Evolutionary conservation across 257 asterid genomes (phyloP).

Genomic region (Solanum ossicruentum): DNA sequence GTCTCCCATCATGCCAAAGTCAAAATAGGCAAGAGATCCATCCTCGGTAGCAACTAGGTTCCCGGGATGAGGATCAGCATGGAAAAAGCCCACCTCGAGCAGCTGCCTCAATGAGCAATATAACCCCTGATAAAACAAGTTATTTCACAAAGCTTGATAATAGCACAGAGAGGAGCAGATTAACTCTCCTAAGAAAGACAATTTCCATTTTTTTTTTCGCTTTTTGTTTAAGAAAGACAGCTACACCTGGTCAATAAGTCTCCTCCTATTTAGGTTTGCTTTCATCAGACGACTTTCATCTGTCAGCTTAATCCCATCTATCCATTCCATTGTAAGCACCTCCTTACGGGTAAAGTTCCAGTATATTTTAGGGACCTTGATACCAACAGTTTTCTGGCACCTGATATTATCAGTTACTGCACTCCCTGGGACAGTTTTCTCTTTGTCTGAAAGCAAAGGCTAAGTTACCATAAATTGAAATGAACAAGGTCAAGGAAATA

Average conservation of each 20-base stretch:
- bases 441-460: conserved; percentile 27
- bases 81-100: conserved; percentile 96
- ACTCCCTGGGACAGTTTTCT: conserved; percentile 16
- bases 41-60: conserved; percentile 82
- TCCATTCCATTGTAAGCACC: conserved; percentile 98
- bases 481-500: not conserved
- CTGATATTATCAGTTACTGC: conserved; percentile 4
- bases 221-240: not conserved
- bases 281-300: conserved; percentile 53
- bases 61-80: conserved; percentile 99
- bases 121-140: conserved; percentile 46
- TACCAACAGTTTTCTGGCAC: conserved; percentile 25
- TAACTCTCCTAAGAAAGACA: not conserved
- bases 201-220: not conserved
- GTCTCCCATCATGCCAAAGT: conserved; percentile 99
- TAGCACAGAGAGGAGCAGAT: not conserved
- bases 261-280: conserved; percentile 64
- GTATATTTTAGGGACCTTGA: conserved; percentile 87
- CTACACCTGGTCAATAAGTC: conserved; percentile 73
- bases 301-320: conserved; percentile 91
- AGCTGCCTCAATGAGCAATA: conserved; percentile 91
- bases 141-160: not conserved
- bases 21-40: conserved; percentile 95
- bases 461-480: not conserved
- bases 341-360: conserved; percentile 81